A percentile compares a stretch with the other conserved stretches of the same genome.
phyloP scores from a whole-genome alignment of 2,329 filamentous ascomycete species.

The Neofusicoccum cordaticola region DNA sequence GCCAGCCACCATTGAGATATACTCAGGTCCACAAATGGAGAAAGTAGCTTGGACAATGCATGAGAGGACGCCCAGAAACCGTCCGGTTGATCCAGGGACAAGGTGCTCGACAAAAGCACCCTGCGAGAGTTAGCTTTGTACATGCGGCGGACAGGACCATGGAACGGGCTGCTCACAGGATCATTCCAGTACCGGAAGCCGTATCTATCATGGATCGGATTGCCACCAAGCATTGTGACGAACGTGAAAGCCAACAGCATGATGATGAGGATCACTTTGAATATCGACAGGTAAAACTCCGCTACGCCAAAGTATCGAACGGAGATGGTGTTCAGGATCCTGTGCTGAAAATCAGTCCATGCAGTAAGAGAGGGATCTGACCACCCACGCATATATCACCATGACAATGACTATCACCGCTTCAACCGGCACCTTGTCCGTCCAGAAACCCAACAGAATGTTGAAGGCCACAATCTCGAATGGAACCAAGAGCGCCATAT shows the following conservation, averaged over 20 bases:
- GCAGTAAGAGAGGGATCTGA: too few relatives aligned
- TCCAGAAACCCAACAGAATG: slow-evolving; percentile 44
- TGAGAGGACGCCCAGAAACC: slow-evolving; percentile 29
- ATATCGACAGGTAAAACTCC: slow-evolving; percentile 46
- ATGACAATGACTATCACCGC: slow-evolving; percentile 7
- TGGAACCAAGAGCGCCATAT: slow-evolving; percentile 35
- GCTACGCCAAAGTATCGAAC: slow-evolving; percentile 53
- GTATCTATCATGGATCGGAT: slow-evolving; percentile 40
- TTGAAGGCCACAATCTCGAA: slow-evolving; percentile 43
- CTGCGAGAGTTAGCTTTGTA: neutral
- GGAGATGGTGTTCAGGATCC: slow-evolving; percentile 43
- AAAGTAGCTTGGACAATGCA: slow-evolving; percentile 38
- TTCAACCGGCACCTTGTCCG: slow-evolving; percentile 24
- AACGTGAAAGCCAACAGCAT: slow-evolving; percentile 48
- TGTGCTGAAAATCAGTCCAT: too few relatives aligned
- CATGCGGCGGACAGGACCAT: too few relatives aligned
- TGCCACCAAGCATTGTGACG: slow-evolving; percentile 45
- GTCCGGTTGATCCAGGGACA: slow-evolving; percentile 26
- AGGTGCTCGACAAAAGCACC: slow-evolving; percentile 33
- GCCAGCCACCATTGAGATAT: slow-evolving; percentile 48
- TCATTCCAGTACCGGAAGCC: slow-evolving; percentile 47
- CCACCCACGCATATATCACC: neutral
- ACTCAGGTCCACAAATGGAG: slow-evolving; percentile 48
- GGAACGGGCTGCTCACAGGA: slow-evolving; percentile 19
- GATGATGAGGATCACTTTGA: slow-evolving; percentile 47